Percentiles rank a stretch among this genome's conserved stretches.
Evolutionary conservation across 2,329 filamentous ascomycete species (phyloP).

Genomic region (Onygena corvina): DNA sequence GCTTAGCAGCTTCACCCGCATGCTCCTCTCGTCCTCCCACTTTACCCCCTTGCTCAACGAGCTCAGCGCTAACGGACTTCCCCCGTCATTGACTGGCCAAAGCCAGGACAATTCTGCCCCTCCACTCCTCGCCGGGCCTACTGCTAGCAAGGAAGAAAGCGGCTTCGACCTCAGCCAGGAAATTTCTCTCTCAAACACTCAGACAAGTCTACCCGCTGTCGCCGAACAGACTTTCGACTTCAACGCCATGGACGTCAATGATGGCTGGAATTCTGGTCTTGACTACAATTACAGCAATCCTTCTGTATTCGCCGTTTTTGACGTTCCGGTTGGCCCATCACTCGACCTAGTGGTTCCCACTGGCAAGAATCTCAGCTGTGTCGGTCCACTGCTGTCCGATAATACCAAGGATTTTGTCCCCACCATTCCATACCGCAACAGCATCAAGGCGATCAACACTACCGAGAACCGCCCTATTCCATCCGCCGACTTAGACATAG

Average conservation of each 20-base stretch:
- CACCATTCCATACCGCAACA: conserved; percentile 33
- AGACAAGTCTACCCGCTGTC: conserved; percentile 67
- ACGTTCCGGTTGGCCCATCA: conserved; percentile 53
- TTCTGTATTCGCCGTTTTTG: conserved; percentile 54
- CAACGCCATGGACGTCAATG: conserved; percentile 52
- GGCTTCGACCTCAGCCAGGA: conserved; percentile 48
- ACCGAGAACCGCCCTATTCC: conserved; percentile 12
- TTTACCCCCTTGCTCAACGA: conserved; percentile 72
- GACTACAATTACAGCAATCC: conserved; percentile 35
- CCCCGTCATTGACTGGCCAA: conserved; percentile 26
- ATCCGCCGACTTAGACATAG: conserved; percentile 39
- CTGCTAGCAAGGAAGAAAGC: conserved; percentile 52
- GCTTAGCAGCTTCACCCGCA: conserved; percentile 63
- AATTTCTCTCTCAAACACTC: conserved; percentile 47
- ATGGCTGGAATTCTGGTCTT: conserved; percentile 36
- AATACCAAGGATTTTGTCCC: conserved; percentile 41
- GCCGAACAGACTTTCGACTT: conserved; percentile 69
- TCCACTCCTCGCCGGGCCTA: conserved; percentile 33
- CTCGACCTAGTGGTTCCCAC: conserved; percentile 53
- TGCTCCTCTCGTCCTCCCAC: conserved; percentile 66
- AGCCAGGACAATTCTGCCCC: conserved; percentile 28
- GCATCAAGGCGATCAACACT: conserved; percentile 11
- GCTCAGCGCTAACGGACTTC: conserved; percentile 49
- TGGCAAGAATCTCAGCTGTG: conserved; percentile 53
- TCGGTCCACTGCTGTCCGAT: conserved; percentile 36